phyloP scores from a whole-genome alignment of 768 basidiomycete genomes.

The Royoungia palumana region DNA sequence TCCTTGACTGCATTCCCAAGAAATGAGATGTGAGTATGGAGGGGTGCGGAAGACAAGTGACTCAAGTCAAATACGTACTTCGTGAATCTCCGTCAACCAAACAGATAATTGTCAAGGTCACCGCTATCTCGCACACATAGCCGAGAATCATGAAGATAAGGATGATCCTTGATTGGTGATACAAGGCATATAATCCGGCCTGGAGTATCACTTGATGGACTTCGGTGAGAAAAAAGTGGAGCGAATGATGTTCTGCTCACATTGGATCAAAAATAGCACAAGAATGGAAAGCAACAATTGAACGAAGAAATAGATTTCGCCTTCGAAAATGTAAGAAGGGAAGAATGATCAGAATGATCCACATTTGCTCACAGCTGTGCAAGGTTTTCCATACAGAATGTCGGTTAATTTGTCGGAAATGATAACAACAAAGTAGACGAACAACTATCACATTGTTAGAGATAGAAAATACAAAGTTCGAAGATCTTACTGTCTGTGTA shows the following conservation, averaged over 20 bases:
- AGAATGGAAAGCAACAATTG: background rate
- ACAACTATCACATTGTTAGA: constrained; percentile 15
- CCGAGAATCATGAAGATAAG: constrained; percentile 1
- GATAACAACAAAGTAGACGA: background rate
- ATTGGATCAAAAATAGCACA: constrained; percentile 4
- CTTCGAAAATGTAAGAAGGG: constrained; percentile 3
- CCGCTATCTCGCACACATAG: constrained; percentile 7
- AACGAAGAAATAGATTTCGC: constrained; percentile 3
- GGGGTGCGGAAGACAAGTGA: too few species aligned
- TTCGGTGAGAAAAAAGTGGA: background rate
- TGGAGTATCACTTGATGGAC: constrained; percentile 9
- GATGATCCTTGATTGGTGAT: constrained; percentile 3
- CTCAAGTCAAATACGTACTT: background rate
- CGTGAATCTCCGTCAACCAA: constrained; percentile 1
- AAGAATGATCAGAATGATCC: background rate
- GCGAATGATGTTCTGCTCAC: background rate
- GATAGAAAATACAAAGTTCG: background rate
- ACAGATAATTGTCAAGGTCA: constrained; percentile 1
- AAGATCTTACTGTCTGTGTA: constrained; percentile 2
- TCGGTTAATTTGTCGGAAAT: background rate
- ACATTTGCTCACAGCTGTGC: constrained; percentile 13
- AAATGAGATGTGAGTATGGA: too few species aligned
- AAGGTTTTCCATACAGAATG: background rate
- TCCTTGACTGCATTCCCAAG: too few species aligned
- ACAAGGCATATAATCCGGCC: constrained; percentile 13